Evolutionary conservation across 176 grass and related monocot species (phyloP).

Genomic region (Oryza australiensis): DNA sequence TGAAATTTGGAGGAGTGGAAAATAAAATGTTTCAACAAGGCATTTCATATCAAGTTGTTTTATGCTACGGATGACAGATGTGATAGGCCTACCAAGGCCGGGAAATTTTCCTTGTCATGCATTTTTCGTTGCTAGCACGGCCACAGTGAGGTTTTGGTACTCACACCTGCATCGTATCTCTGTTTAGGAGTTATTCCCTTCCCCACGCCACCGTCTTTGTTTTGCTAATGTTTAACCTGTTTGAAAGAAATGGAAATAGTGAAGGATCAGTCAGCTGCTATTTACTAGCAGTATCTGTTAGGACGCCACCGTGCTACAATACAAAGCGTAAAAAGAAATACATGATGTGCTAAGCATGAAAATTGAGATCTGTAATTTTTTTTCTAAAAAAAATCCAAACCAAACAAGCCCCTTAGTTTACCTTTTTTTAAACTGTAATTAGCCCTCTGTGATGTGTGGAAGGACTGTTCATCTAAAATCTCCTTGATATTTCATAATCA

Average conservation of each 20-base stretch:
- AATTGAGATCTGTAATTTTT: neutral
- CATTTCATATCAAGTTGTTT: slow-evolving; percentile 7
- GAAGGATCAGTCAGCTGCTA: neutral
- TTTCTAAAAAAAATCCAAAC: neutral
- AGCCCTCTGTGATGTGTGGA: too few relatives aligned
- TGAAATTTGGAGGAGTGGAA: neutral
- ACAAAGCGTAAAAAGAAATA: neutral
- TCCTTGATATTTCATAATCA: neutral
- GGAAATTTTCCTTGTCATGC: neutral
- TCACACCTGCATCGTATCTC: neutral
- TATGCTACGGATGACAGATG: neutral
- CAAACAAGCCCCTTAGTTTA: neutral
- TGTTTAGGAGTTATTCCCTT: too few relatives aligned
- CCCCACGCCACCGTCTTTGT: neutral
- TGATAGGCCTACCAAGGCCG: neutral
- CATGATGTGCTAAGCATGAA: neutral
- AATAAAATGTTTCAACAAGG: neutral
- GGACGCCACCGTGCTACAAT: neutral
- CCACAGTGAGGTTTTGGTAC: neutral
- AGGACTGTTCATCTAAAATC: neutral
- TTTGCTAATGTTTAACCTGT: neutral
- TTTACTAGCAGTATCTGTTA: neutral
- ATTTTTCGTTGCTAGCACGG: neutral
- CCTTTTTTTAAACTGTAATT: neutral
- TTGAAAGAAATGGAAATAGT: neutral